A percentile compares a stretch with the other conserved stretches of the same genome.
phyloP scores from a whole-genome alignment of 1,284 basidiomycete genomes.

The Microbotryum saponariae region DNA sequence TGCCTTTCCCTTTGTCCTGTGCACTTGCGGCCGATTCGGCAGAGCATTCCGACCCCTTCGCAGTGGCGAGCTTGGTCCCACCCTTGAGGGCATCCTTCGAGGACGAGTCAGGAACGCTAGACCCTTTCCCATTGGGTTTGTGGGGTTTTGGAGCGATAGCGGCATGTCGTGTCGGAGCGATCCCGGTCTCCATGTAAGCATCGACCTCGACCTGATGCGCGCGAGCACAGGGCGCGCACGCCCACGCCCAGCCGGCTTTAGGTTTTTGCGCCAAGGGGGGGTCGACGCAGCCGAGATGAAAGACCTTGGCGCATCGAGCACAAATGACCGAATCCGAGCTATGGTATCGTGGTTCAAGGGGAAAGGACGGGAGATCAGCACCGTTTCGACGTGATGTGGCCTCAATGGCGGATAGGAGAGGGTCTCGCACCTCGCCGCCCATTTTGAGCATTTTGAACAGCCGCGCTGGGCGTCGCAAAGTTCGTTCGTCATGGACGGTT shows the following conservation, averaged over 20 bases:
- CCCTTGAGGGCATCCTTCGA: too few relatives aligned
- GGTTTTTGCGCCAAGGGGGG: conserved; percentile 93
- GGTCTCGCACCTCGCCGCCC: conserved; percentile 69
- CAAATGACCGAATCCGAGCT: conserved; percentile 86
- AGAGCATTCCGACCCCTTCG: neutral
- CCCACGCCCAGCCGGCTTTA: conserved; percentile 95
- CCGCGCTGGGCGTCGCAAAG: conserved; percentile 77
- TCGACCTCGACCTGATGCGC: conserved; percentile 82
- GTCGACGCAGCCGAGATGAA: conserved; percentile 89
- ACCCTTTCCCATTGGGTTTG: too few relatives aligned
- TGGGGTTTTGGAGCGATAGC: too few relatives aligned
- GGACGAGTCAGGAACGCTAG: too few relatives aligned
- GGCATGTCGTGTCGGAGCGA: neutral
- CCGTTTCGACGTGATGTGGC: neutral
- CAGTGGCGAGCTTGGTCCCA: neutral
- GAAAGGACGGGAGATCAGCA: conserved; percentile 4
- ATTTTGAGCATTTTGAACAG: conserved; percentile 76
- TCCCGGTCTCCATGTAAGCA: conserved; percentile 15
- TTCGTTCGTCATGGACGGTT: conserved; percentile 84
- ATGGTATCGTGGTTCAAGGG: conserved; percentile 13
- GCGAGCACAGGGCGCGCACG: conserved; percentile 83
- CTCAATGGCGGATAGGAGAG: conserved; percentile 15
- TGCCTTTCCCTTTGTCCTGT: too few relatives aligned
- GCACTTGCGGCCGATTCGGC: too few relatives aligned
- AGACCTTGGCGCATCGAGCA: conserved; percentile 80